These are phyloP conservation scores for Didymella pomorum DNA, from an alignment of 2,329 filamentous ascomycete species.

Conservation along the genomic window DNA sequence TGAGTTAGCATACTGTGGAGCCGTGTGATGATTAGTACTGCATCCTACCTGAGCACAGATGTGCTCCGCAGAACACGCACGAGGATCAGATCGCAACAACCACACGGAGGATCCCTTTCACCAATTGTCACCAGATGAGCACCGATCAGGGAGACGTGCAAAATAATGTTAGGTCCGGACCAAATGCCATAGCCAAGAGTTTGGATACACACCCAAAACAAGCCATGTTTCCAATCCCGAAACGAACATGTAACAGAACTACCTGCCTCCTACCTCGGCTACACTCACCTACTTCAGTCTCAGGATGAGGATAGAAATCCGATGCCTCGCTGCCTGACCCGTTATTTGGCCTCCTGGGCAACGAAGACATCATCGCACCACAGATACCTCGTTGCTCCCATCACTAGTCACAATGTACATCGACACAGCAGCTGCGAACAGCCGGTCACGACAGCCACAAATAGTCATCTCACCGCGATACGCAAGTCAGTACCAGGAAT, in stretches of 20 bases:
- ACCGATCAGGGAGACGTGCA: no score
- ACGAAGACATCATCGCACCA: background rate
- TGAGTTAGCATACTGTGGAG: no score
- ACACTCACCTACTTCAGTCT: constrained; percentile 4
- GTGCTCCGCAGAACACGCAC: no score
- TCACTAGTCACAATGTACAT: constrained; percentile 40
- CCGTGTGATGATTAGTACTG: no score
- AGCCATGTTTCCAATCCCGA: constrained; percentile 36
- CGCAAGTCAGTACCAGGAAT: constrained; percentile 27
- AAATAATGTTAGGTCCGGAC: no score
- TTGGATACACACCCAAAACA: constrained; percentile 29
- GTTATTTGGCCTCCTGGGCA: background rate
- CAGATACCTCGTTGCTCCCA: background rate
- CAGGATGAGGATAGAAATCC: background rate
- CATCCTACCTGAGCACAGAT: no score
- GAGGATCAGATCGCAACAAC: no score
- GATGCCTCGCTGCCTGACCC: constrained; percentile 15
- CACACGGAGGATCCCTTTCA: no score
- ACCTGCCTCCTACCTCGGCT: constrained; percentile 9
- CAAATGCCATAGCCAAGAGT: constrained; percentile 7
- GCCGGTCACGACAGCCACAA: constrained; percentile 29
- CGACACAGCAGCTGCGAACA: constrained; percentile 45
- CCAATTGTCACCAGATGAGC: no score
- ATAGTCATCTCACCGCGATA: constrained; percentile 25
- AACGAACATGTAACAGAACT: constrained; percentile 36